Evolutionary conservation across 805 yeast species (phyloP).

Genomic region (Starmerella cellae): DNA sequence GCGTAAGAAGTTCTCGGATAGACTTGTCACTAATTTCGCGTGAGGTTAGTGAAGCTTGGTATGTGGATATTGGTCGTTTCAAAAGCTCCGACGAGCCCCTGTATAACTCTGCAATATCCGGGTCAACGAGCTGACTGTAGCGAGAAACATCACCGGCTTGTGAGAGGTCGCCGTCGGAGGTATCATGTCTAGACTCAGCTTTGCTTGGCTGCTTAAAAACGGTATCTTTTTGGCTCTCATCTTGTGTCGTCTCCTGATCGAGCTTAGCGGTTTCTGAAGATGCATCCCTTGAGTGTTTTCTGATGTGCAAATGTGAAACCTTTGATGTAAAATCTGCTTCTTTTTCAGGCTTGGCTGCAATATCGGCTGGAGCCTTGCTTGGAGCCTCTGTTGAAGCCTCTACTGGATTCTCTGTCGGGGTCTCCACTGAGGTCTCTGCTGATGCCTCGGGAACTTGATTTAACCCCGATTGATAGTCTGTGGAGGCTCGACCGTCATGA

Average conservation of each 20-base stretch:
- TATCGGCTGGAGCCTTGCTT: too few species aligned
- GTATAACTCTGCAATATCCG: conserved; percentile 26
- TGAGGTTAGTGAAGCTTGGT: conserved; percentile 16
- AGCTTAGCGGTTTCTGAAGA: not conserved
- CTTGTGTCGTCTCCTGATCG: not conserved
- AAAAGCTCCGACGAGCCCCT: conserved; percentile 23
- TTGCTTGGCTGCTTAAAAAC: not conserved
- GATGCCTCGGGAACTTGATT: conserved; percentile 13
- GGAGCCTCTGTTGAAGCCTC: too few species aligned
- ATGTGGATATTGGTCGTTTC: conserved; percentile 23
- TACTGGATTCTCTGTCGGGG: conserved; percentile 2
- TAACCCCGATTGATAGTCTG: conserved; percentile 14
- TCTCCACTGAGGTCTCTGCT: conserved; percentile 6
- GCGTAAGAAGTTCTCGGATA: conserved; percentile 22
- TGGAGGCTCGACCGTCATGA: too few species aligned
- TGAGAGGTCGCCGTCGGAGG: not conserved
- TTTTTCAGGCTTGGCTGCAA: not conserved
- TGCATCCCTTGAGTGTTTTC: too few species aligned
- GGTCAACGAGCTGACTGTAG: conserved; percentile 19
- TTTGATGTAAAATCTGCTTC: too few species aligned
- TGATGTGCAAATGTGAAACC: too few species aligned
- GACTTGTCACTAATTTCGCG: conserved; percentile 18
- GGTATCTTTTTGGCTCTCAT: not conserved
- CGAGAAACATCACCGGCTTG: not conserved
- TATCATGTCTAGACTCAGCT: not conserved